Conservation (phyloP, 1,284 basidiomycete genomes). For the Cryptococcus sp. region DNA sequence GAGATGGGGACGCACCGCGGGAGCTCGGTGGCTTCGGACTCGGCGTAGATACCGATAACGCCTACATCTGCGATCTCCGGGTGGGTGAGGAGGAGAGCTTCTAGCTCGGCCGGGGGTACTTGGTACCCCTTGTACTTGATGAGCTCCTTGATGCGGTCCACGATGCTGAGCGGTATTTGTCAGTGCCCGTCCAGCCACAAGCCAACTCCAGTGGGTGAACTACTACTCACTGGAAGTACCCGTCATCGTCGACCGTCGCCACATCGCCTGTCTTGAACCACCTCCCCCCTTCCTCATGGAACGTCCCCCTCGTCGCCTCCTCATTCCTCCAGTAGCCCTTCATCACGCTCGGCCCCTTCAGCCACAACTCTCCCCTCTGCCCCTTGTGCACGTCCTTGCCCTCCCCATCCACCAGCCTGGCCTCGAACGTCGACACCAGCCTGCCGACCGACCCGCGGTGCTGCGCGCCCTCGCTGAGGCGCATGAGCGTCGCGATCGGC, state of each 20-base stretch:
- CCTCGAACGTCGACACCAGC: constrained; percentile 73
- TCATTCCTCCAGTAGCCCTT: constrained; percentile 66
- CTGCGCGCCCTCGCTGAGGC: constrained; percentile 26
- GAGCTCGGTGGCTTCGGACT: constrained; percentile 67
- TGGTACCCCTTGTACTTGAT: constrained; percentile 66
- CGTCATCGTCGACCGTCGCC: constrained; percentile 60
- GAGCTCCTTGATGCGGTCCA: constrained; percentile 64
- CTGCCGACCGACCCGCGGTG: constrained; percentile 65
- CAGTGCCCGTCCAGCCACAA: background rate
- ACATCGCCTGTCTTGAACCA: constrained; percentile 87
- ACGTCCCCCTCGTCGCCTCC: constrained; percentile 61
- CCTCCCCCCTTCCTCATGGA: constrained; percentile 50
- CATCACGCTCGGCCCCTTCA: constrained; percentile 74
- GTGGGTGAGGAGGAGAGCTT: constrained; percentile 67
- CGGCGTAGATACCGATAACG: constrained; percentile 65
- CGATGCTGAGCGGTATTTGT: constrained; percentile 30
- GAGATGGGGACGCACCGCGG: constrained; percentile 58
- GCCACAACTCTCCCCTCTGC: constrained; percentile 73
- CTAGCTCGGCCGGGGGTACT: constrained; percentile 79
- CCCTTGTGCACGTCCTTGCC: constrained; percentile 52
- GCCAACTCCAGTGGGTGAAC: constrained; percentile 1
- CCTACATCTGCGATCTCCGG: constrained; percentile 67
- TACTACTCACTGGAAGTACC: constrained; percentile 52
- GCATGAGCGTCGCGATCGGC: constrained; percentile 48
- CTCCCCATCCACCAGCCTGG: constrained; percentile 59